Base-by-base conservation (phyloP, 2,329 filamentous ascomycete genomes). In the Sodiomyces alkalinus region DNA sequence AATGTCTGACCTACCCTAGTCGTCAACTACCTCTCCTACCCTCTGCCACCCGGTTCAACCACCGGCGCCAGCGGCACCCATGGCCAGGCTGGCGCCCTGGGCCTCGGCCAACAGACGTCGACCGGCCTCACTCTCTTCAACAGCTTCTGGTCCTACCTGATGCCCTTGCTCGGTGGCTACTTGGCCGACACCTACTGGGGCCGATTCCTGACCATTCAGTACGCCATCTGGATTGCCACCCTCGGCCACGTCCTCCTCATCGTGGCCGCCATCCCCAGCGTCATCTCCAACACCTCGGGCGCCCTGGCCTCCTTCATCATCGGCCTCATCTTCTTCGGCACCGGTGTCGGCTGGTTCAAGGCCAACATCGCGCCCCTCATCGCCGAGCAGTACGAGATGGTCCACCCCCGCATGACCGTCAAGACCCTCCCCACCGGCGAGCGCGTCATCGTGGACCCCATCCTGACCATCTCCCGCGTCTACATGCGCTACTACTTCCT, bases 331-430 rank as follows among this genome's bases (percentile, higher is more conserved):
- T 53, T 61, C 19, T 47, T 62, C 11, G 48, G 58, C 6, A 43
- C 81, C 6, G 78, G 78, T 25, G 78, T 76, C 7, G 77, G 53
- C 32, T 58, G 59, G 52, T 81, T 83, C 62, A 85, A 83, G 55
- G 55, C 74, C 21, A 82, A 81, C 38, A 74, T 85, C 22, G 70
- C 73, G 0, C 73, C 74, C 0, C 52, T 79, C 17, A 63, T 80
- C 17, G 68, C 75, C 6, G 75, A 80, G 39, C 74, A 80, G 43
- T 65, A 75, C 41, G 61, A 55, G 4, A 59, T 62, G 15, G 67
- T 65, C 2, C 64, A 63, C 18, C 30, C 33, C 9, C 30, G 30
- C 15, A 26, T 27, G 21, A 35, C 30, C 13, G 23, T 35, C 15
- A 5, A 35, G 27, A 57, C 68, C 26, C 58, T 64, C 8, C 42